Evolutionary conservation across 2,329 filamentous ascomycete genomes (phyloP).

Genomic region (Microsporum audouinii): DNA sequence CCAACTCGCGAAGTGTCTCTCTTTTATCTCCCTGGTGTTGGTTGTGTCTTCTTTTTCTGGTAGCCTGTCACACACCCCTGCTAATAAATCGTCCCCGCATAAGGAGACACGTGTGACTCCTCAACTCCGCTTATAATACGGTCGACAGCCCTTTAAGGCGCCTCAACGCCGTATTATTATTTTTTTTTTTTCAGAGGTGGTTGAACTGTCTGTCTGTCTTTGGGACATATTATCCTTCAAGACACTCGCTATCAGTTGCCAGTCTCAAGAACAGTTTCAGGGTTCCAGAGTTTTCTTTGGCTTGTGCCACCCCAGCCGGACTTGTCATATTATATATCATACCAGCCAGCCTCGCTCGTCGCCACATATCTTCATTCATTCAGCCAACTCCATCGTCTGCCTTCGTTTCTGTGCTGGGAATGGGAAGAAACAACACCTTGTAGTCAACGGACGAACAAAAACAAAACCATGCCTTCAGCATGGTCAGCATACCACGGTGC

Average conservation of each 20-base stretch:
- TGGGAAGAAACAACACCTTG: background rate
- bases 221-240: background rate
- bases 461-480: conserved; percentile 22
- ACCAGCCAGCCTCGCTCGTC: background rate
- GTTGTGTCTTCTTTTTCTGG: background rate
- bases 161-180: background rate
- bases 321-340: background rate
- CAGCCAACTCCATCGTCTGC: background rate
- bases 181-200: no score
- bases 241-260: background rate
- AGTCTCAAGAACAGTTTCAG: background rate
- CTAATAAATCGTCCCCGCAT: background rate
- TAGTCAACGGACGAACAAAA: background rate
- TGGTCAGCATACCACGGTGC: conserved; percentile 20
- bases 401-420: background rate
- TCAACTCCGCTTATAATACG: background rate
- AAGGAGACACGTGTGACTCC: background rate
- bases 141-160: background rate
- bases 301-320: background rate
- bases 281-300: background rate
- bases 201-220: background rate
- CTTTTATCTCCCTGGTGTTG: no score
- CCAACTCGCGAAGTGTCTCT: background rate
- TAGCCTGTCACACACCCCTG: background rate
- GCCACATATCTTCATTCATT: background rate